Conservation (phyloP, 1,284 basidiomycete species). For the Tilletiopsis washingtonensis region DNA sequence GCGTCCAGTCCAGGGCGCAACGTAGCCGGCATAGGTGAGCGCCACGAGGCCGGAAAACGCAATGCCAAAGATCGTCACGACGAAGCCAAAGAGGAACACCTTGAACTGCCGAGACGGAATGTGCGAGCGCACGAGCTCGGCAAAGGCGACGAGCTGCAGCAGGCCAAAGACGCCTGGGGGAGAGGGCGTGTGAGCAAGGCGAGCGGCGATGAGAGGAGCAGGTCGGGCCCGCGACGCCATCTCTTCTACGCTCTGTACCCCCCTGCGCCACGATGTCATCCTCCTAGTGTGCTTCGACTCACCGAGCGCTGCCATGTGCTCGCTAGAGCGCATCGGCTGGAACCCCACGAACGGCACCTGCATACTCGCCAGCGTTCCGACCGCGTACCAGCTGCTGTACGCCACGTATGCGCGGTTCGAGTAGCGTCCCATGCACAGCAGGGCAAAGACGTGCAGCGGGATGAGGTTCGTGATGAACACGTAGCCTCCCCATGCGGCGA, state of each 20-base stretch:
- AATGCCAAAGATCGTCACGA: constrained; percentile 65
- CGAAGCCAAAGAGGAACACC: constrained; percentile 55
- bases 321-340: constrained; percentile 92
- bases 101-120: constrained; percentile 91
- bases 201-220: background rate
- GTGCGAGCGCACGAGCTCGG: constrained; percentile 77
- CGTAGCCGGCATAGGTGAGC: constrained; percentile 87
- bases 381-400: constrained; percentile 95
- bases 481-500: constrained; percentile 99
- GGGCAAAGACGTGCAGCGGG: constrained; percentile 82
- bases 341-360: constrained; percentile 99
- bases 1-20: constrained; percentile 96
- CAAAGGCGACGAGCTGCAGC: constrained; percentile 90
- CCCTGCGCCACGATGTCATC: too few species aligned
- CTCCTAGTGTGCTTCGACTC: constrained; percentile 21
- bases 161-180: constrained; percentile 80
- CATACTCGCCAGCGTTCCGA: constrained; percentile 95
- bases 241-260: background rate
- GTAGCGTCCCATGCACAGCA: constrained; percentile 95
- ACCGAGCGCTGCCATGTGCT: constrained; percentile 98
- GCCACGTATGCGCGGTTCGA: constrained; percentile 84
- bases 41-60: constrained; percentile 50
- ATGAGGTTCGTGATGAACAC: constrained; percentile 99
- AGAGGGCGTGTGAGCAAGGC: constrained; percentile 1
- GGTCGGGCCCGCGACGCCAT: background rate